phyloP scores from a whole-genome alignment of 257 asterid genomes.

The Solanum pimpinellifolium region DNA sequence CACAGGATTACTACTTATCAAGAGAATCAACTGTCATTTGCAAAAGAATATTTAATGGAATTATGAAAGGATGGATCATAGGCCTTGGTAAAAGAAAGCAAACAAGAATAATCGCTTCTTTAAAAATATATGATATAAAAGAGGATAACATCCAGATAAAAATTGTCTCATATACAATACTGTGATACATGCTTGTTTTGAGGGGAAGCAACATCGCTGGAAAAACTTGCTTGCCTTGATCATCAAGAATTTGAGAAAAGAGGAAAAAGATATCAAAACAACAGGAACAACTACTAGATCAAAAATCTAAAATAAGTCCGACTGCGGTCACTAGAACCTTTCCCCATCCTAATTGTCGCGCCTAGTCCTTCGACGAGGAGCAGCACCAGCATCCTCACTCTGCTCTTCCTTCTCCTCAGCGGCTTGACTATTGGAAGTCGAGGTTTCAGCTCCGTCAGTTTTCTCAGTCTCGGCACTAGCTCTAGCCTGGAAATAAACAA shows the following conservation, averaged over 20 bases:
- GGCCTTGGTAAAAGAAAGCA: background rate
- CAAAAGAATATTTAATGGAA: background rate
- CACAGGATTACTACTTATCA: too few species aligned
- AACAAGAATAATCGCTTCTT: background rate
- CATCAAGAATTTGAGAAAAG: background rate
- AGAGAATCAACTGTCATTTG: background rate
- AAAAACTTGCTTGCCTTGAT: background rate
- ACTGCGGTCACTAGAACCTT: background rate
- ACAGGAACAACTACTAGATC: background rate
- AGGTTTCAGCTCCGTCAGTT: conserved; percentile 39
- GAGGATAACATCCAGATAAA: background rate
- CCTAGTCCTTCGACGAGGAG: conserved; percentile 5
- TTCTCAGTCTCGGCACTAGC: conserved; percentile 31
- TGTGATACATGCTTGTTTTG: background rate
- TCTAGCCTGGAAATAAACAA: conserved; percentile 27
- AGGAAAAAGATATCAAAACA: background rate
- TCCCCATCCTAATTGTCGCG: conserved; percentile 1
- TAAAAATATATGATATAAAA: background rate
- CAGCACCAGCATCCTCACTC: conserved; percentile 7
- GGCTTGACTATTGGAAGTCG: conserved; percentile 40
- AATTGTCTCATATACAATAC: background rate
- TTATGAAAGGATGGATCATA: background rate
- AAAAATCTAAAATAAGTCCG: background rate
- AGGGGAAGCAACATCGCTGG: background rate
- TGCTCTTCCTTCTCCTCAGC: conserved; percentile 57